phyloP scores from a whole-genome alignment of 768 basidiomycete species.

The Macrolepiota fuliginosa region DNA sequence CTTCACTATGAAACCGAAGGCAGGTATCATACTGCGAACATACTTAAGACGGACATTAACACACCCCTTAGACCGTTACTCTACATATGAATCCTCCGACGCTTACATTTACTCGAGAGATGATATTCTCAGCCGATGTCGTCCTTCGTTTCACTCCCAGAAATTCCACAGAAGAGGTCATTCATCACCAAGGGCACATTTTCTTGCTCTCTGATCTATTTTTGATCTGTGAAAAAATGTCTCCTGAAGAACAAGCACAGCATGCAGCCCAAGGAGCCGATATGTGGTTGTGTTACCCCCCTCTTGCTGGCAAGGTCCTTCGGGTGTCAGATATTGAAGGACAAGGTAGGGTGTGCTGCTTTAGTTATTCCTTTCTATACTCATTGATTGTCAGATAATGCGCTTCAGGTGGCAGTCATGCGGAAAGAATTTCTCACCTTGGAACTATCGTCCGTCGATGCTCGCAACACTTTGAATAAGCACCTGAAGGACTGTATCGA shows the following conservation, averaged over 20 bases:
- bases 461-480: constrained; percentile 59
- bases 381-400: constrained; percentile 48
- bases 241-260: constrained; percentile 55
- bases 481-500: constrained; percentile 85
- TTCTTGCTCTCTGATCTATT: constrained; percentile 93
- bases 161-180: constrained; percentile 68
- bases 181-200: constrained; percentile 77
- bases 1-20: constrained; percentile 94
- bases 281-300: constrained; percentile 94
- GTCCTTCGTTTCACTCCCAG: constrained; percentile 75
- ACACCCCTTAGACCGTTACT: constrained; percentile 65
- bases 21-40: constrained; percentile 25
- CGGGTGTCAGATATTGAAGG: constrained; percentile 60
- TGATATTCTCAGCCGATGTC: constrained; percentile 72
- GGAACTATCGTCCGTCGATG: constrained; percentile 52
- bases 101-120: constrained; percentile 73
- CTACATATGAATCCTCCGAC: constrained; percentile 85
- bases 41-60: not conserved
- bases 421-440: constrained; percentile 80
- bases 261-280: constrained; percentile 61
- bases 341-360: constrained; percentile 45
- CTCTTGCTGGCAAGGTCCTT: constrained; percentile 91
- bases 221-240: constrained; percentile 85
- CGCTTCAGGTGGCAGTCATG: constrained; percentile 79
- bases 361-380: not conserved